Evolutionary conservation across 2,329 filamentous ascomycete genomes (phyloP), one percentile per base, ranked within the genome.

Genomic region (Cytospora leucostoma): DNA sequence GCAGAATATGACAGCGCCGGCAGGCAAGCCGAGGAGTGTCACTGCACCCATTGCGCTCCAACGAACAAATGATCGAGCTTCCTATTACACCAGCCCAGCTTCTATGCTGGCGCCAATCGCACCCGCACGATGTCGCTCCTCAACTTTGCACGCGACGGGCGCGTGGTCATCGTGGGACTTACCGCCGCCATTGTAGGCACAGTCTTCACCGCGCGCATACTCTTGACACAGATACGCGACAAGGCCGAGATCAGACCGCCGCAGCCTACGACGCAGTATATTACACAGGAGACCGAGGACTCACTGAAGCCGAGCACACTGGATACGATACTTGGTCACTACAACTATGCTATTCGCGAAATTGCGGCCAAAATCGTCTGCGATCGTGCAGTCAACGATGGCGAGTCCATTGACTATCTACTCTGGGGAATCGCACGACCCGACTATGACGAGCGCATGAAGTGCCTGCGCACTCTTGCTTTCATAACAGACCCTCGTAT

Each of bases 201-300:
- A 65, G 73, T 88, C 62, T 78, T 80, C 64, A 78, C 81, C 59
- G 84, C 91, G 74, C 80, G 82, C 66, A 74, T 80, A 44, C 79
- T 84, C 61, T 84, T 93, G 52, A 78, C 79, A 63, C 76, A 82
- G 61, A 85, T 88, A 68, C 83, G 87, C 67, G 80, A 86, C 69
- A 80, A 88, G 59, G 88, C 88, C 67, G 83, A 88, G 74, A 84
- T 95, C 70, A 86, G 85, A 65, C 83, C 85, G 40, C 72, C 79
- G 44, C 84, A 87, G 65, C 86, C 86, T 40, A 88, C 89, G 72
- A 85, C 89, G 57, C 85, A 88, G 68, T 90, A 91, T 72, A 90
- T 92, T 67, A 90, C 87, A 15, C 88, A 92, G 73, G 86, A 89
- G 32, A 91, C 88, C 2, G 89, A 93, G 71, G 89, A 92, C 71